These are phyloP conservation scores for Dalbergia cochinchinensis DNA, from an alignment of 306 rosid species.

Conservation along the genomic window DNA sequence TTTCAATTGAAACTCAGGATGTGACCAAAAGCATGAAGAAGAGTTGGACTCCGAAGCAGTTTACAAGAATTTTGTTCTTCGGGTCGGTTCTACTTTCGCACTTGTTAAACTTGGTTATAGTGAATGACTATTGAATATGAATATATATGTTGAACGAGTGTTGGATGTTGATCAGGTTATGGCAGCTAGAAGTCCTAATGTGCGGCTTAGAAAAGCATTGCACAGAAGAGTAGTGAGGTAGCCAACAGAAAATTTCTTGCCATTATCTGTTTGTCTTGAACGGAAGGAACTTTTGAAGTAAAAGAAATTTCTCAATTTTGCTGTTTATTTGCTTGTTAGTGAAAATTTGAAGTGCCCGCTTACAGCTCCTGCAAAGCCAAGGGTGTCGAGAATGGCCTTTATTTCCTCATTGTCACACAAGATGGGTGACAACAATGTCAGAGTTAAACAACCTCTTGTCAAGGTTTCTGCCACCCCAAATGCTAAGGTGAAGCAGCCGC, in stretches of 20 bases:
- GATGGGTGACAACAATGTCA: conserved; percentile 49
- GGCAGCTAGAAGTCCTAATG: conserved; percentile 98
- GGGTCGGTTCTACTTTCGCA: conserved; percentile 54
- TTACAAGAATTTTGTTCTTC: conserved; percentile 80
- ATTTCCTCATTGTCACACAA: conserved; percentile 74
- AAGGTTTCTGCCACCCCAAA: conserved; percentile 71
- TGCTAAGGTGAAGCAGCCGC: conserved; percentile 64
- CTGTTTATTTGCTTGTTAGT: conserved; percentile 42
- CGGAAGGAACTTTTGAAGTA: background rate
- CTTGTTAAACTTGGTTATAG: conserved; percentile 29
- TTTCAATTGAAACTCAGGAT: conserved; percentile 59
- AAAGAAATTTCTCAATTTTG: background rate
- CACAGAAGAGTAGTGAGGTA: conserved; percentile 64
- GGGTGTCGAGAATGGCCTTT: conserved; percentile 75
- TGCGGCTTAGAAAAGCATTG: conserved; percentile 66
- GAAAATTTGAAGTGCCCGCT: conserved; percentile 77
- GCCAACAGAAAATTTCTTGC: background rate
- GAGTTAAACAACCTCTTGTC: conserved; percentile 47
- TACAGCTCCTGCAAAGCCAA: conserved; percentile 86
- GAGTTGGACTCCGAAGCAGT: conserved; percentile 81
- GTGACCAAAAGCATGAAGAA: conserved; percentile 86
- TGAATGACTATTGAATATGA: background rate
- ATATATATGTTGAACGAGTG: background rate
- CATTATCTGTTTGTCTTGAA: background rate
- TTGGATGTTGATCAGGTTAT: conserved; percentile 69